These are phyloP conservation scores for Pythium rhizo-oryzae DNA, from an alignment of 352 stramenopile species.

Conservation along the genomic window DNA sequence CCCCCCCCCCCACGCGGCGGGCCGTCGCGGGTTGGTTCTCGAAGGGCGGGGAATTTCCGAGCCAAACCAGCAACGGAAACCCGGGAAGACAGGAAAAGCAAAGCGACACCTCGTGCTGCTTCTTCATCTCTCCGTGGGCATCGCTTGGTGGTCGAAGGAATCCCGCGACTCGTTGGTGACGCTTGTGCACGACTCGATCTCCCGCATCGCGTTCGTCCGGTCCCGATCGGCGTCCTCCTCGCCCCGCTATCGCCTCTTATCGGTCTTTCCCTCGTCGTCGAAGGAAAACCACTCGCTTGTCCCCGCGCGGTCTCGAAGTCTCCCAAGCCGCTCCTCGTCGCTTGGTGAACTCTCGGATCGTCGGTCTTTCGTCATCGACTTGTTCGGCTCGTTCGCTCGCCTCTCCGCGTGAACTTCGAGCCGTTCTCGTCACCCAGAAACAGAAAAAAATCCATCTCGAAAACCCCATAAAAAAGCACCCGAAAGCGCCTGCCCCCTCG, in stretches of 20 bases:
- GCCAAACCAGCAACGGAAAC: constrained; percentile 35
- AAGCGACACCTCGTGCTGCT: constrained; percentile 12
- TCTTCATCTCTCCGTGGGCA: constrained; percentile 25
- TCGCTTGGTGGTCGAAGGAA: constrained; percentile 25
- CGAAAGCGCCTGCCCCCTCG: constrained; percentile 1
- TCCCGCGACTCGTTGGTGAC: constrained; percentile 11
- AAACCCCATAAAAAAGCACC: constrained; percentile 21
- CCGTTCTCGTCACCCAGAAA: constrained; percentile 8
- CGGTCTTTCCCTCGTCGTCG: constrained; percentile 15
- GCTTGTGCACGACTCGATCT: constrained; percentile 18
- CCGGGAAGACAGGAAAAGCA: constrained; percentile 27
- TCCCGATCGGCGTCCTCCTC: constrained; percentile 16
- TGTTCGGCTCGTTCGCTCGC: constrained; percentile 12
- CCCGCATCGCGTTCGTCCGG: constrained; percentile 17
- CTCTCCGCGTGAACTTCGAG: constrained; percentile 8
- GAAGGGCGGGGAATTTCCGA: constrained; percentile 25
- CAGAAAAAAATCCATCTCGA: constrained; percentile 21
- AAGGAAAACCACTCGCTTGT: constrained; percentile 18
- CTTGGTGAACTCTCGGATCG: constrained; percentile 8
- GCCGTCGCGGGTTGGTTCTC: constrained; percentile 12
- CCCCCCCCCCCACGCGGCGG: constrained; percentile 12
- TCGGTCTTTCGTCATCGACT: constrained; percentile 24
- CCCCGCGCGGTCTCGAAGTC: constrained; percentile 5
- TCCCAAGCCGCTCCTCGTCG: neutral
- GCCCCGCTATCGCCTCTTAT: constrained; percentile 9